Base-by-base conservation (phyloP, 352 stramenopile species). In the Phytopythium litorale region DNA sequence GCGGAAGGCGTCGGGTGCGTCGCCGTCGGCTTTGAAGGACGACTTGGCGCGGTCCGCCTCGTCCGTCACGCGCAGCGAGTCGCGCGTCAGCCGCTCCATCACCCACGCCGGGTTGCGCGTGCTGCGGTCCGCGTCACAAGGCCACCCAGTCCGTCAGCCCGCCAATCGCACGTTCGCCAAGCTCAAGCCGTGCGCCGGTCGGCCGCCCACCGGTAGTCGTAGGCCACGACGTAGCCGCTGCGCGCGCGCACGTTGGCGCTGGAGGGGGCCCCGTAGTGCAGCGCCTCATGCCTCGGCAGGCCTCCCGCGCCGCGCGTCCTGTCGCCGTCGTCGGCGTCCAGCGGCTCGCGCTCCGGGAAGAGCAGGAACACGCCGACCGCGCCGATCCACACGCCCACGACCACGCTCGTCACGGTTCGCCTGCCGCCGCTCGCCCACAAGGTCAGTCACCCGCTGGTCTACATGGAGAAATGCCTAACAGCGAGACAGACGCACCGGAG, bases 61-160 rank as follows among this genome's bases (percentile, higher is more conserved):
- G 64, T 87, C 87, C 52, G 70, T 64, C 50, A 73, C 79, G 30
- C 80, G 73, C 28, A 96, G 73, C 51, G 79, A 88, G 53, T 88
- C 72, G 61, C 75, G 82, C 4, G 85, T 94, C 55, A 97, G 58
- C 57, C 81, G 77, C 69, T 97, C 88, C 63, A 96, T 72, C 40
- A 96, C 89, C 88, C 88, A 97, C 56, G 84, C 79, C 8, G 88
- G 73, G 62, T 96, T 96, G 25, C 89, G 80, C 35, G 86, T 91
- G 40, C 89, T 93, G 40, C 7, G 21, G 3, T 1, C 12, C 6
- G 30, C 21, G 15, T 49, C 8, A 54, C 48, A 33, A 65, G 57
- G 11, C 16, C 23, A 40, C 37, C 13, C 25, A 49, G 49, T 18
- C 23, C 60, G 0, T 33, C 11, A 38, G 3, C 5, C 18, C 3